Conservation (phyloP, 257 asterid genomes). For the Plantago elongata region DNA sequence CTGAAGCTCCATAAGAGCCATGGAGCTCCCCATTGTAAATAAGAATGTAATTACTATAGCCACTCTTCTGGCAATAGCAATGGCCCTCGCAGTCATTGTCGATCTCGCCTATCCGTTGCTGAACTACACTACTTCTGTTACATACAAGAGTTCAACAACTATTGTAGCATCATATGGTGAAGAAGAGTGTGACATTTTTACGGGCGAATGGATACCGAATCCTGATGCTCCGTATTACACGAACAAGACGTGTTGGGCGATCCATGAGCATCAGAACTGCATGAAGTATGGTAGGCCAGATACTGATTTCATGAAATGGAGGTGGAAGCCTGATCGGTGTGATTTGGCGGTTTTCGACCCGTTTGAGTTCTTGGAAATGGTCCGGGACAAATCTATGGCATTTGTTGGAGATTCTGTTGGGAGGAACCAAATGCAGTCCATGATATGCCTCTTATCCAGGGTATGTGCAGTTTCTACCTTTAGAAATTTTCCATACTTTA, state of each 20-base stretch:
- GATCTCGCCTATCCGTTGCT: conserved; percentile 31
- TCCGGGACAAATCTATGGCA: conserved; percentile 48
- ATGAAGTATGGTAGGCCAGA: conserved; percentile 60
- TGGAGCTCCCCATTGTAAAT: conserved; percentile 32
- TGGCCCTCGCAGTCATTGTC: conserved; percentile 28
- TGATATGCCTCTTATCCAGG: conserved; percentile 55
- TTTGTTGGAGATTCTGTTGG: conserved; percentile 68
- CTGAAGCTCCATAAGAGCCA: conserved; percentile 9
- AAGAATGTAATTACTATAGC: conserved; percentile 18
- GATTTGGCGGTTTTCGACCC: conserved; percentile 42
- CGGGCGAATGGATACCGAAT: conserved; percentile 80
- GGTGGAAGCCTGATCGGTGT: conserved; percentile 59
- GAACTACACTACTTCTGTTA: conserved; percentile 12
- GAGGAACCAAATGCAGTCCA: conserved; percentile 69
- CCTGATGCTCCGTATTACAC: conserved; percentile 72
- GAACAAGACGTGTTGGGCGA: conserved; percentile 39
- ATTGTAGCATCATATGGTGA: conserved; percentile 14
- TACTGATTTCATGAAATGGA: conserved; percentile 48
- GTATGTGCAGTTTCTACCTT: conserved; percentile 19
- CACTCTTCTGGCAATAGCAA: conserved; percentile 14
- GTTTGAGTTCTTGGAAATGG: conserved; percentile 32
- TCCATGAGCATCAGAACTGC: conserved; percentile 64
- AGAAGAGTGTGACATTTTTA: conserved; percentile 50
- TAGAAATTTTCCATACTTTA: no score
- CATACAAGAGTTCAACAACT: conserved; percentile 14